A percentile compares a stretch with the other conserved stretches of the same genome.
phyloP scores from a whole-genome alignment of 1,284 basidiomycete species.

The Leccinum insigne region DNA sequence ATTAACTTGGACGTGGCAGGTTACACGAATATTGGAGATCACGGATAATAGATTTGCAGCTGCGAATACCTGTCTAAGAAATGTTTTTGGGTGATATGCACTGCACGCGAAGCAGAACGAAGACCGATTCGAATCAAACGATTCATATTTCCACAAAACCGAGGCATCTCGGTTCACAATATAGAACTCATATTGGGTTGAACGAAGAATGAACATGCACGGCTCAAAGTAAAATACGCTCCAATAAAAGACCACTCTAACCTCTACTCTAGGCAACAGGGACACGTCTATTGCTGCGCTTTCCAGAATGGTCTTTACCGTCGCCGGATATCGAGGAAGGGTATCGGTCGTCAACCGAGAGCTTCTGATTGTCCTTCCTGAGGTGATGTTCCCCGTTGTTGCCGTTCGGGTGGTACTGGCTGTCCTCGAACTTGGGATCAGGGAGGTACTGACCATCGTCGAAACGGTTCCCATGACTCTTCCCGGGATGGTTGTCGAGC shows the following conservation, averaged over 20 bases:
- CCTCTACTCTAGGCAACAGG: not conserved
- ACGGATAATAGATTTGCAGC: no score
- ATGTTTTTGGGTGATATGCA: no score
- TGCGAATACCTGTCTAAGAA: no score
- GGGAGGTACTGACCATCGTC: slow-evolving; percentile 15
- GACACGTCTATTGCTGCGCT: slow-evolving; percentile 1
- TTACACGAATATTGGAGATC: no score
- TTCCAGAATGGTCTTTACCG: slow-evolving; percentile 10
- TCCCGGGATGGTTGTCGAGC: slow-evolving; percentile 4
- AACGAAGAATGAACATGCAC: slow-evolving; percentile 17
- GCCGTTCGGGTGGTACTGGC: slow-evolving; percentile 2
- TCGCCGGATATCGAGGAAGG: slow-evolving; percentile 8
- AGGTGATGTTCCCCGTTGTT: slow-evolving; percentile 12
- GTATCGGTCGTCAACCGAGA: slow-evolving; percentile 11
- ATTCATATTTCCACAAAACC: not conserved
- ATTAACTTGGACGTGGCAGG: no score
- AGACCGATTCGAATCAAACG: not conserved
- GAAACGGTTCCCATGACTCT: not conserved
- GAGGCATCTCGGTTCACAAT: not conserved
- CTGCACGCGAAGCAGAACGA: not conserved
- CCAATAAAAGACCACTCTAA: not conserved
- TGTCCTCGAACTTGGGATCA: slow-evolving; percentile 1
- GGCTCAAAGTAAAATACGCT: slow-evolving; percentile 6
- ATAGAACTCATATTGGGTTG: not conserved
- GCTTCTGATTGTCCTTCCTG: not conserved